phyloP scores from a whole-genome alignment of 441 rosid genomes.

The Rhodomyrtus psidioides region DNA sequence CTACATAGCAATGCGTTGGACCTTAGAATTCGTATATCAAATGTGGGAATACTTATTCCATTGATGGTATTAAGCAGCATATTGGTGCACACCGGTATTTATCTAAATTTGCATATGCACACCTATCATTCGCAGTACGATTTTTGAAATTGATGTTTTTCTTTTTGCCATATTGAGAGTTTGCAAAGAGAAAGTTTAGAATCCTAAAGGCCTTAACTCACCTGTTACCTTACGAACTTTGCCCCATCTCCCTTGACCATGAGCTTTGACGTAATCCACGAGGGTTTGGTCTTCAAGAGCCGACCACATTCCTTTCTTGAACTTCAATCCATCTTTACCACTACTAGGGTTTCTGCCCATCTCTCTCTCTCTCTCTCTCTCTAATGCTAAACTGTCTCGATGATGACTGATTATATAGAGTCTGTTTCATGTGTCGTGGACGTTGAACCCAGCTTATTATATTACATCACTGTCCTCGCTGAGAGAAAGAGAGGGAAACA shows the following conservation, averaged over 20 bases:
- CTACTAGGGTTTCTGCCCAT: slow-evolving; percentile 4
- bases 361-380: background rate
- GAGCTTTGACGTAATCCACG: slow-evolving; percentile 1
- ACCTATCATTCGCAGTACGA: background rate
- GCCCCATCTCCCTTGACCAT: slow-evolving; percentile 1
- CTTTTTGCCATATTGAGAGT: background rate
- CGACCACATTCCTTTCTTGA: slow-evolving; percentile 2
- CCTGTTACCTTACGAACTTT: background rate
- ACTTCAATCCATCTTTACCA: background rate
- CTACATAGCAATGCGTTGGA: background rate
- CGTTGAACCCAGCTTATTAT: background rate
- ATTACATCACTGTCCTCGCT: background rate
- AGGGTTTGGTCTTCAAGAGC: slow-evolving; percentile 1
- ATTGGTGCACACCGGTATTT: background rate
- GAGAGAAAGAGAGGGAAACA: background rate
- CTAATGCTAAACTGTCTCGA: background rate
- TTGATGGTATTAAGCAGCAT: background rate
- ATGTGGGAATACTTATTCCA: background rate
- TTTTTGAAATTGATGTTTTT: background rate
- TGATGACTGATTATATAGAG: background rate
- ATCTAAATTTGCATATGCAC: background rate
- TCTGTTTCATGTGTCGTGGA: background rate
- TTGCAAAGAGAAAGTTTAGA: background rate
- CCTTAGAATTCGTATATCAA: background rate
- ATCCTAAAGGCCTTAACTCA: background rate